Conservation (phyloP, 139 green algal species). For the Chlamydomonas applanata region DNA sequence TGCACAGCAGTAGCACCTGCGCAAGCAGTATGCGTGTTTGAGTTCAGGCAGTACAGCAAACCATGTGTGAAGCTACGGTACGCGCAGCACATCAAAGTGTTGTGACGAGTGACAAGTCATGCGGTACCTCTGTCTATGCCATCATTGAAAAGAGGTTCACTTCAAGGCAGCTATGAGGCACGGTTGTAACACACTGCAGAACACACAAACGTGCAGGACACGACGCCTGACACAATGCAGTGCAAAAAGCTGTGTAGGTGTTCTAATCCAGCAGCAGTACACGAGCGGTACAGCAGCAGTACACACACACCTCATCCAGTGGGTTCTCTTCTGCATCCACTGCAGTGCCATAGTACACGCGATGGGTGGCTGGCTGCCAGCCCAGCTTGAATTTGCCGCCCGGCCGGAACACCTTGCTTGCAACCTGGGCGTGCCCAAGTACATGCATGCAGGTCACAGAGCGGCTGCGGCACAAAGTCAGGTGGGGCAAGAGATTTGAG, state of each 20-base stretch:
- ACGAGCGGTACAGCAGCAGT: no score
- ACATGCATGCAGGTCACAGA: no score
- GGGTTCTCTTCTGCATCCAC: conserved; percentile 49
- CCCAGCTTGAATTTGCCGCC: conserved; percentile 23
- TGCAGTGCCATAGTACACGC: conserved; percentile 79
- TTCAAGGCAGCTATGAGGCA: neutral
- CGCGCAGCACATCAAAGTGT: neutral
- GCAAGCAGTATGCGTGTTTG: neutral
- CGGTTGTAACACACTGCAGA: neutral
- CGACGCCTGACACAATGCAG: neutral
- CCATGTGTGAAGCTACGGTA: neutral
- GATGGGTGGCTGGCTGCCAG: conserved; percentile 68
- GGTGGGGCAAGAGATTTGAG: neutral
- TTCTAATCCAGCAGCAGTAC: no score
- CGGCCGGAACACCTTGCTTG: conserved; percentile 52
- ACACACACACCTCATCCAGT: conserved; percentile 76
- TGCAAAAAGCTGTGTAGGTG: neutral
- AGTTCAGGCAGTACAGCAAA: neutral
- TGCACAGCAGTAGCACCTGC: conserved; percentile 70
- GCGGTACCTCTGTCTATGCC: neutral
- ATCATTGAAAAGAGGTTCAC: neutral
- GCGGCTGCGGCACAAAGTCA: neutral
- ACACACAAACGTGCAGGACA: neutral
- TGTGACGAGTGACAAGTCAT: neutral
- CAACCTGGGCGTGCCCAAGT: no score